Conservation (phyloP, 1,139 yeast genomes). For the Pichia sp. region DNA sequence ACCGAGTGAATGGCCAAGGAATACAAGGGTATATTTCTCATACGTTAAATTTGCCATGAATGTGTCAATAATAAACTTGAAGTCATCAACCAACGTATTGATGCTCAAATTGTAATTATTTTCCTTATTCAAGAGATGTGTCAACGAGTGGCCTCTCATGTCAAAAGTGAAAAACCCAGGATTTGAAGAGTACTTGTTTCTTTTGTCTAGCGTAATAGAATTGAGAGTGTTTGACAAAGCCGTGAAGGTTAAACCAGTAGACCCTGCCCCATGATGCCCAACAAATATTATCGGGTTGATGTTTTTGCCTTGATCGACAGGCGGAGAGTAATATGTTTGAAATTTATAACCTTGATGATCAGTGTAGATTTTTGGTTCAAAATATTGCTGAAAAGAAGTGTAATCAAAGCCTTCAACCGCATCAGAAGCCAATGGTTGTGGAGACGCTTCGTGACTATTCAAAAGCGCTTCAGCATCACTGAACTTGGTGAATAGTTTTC, state of each 20-base stretch:
- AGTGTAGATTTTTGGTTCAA: slow-evolving; percentile 4
- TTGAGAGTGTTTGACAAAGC: slow-evolving; percentile 33
- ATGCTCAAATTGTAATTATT: slow-evolving; percentile 32
- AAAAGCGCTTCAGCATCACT: slow-evolving; percentile 32
- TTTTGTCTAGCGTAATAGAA: slow-evolving; percentile 8
- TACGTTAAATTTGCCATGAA: slow-evolving; percentile 23
- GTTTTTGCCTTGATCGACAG: slow-evolving; percentile 22
- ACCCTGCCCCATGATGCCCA: slow-evolving; percentile 94
- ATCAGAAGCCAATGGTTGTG: slow-evolving; percentile 21
- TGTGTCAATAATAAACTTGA: slow-evolving; percentile 35
- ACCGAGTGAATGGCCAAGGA: slow-evolving; percentile 90
- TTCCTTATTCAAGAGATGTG: slow-evolving; percentile 25
- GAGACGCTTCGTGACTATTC: slow-evolving; percentile 25
- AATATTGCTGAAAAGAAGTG: neutral
- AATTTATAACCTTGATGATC: slow-evolving; percentile 26
- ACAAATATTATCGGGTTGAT: slow-evolving; percentile 46
- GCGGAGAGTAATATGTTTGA: slow-evolving; percentile 54
- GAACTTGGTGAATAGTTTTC: slow-evolving; percentile 32
- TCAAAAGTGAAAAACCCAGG: slow-evolving; percentile 69
- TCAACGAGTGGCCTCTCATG: slow-evolving; percentile 74
- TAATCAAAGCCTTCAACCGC: slow-evolving; percentile 16
- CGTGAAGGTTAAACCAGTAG: slow-evolving; percentile 75
- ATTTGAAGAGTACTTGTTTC: slow-evolving; percentile 19
- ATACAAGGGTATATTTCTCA: slow-evolving; percentile 26
- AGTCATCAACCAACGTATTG: slow-evolving; percentile 49